Evolutionary conservation across 169 alveolate genomes (phyloP).

Genomic region (Cryptosporidium baileyi): DNA sequence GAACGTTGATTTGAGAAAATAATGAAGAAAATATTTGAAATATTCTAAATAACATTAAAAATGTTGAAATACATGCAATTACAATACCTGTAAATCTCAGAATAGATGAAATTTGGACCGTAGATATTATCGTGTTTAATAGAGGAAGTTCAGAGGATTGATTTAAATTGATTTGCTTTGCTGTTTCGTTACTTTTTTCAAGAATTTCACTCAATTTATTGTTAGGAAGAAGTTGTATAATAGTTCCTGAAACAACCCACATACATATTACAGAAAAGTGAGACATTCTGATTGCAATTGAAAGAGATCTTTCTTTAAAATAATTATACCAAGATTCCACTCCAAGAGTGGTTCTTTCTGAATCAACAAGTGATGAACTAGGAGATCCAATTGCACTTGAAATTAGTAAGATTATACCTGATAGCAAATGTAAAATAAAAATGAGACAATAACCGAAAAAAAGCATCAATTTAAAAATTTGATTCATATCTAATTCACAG

Average conservation of each 20-base stretch:
- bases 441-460: constrained; percentile 9
- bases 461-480: neutral
- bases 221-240: constrained; percentile 40
- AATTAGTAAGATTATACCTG: constrained; percentile 36
- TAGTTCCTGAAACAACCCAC: constrained; percentile 34
- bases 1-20: constrained; percentile 37
- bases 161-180: neutral
- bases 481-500: constrained; percentile 24
- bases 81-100: constrained; percentile 14
- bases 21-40: constrained; percentile 58
- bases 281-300: constrained; percentile 34
- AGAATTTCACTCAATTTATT: neutral
- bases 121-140: constrained; percentile 14
- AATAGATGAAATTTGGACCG: constrained; percentile 33
- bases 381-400: neutral
- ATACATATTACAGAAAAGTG: constrained; percentile 2
- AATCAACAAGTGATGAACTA: neutral
- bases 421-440: constrained; percentile 23
- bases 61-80: constrained; percentile 27
- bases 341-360: neutral
- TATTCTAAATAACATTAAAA: constrained; percentile 35
- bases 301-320: constrained; percentile 38
- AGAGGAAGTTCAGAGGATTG: constrained; percentile 15
- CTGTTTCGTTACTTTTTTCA: constrained; percentile 8
- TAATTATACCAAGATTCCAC: constrained; percentile 52